A percentile compares a stretch with the other conserved stretches of the same genome.
Conservation (phyloP, 768 basidiomycete genomes). For the Leucosporidium yakuticum region DNA sequence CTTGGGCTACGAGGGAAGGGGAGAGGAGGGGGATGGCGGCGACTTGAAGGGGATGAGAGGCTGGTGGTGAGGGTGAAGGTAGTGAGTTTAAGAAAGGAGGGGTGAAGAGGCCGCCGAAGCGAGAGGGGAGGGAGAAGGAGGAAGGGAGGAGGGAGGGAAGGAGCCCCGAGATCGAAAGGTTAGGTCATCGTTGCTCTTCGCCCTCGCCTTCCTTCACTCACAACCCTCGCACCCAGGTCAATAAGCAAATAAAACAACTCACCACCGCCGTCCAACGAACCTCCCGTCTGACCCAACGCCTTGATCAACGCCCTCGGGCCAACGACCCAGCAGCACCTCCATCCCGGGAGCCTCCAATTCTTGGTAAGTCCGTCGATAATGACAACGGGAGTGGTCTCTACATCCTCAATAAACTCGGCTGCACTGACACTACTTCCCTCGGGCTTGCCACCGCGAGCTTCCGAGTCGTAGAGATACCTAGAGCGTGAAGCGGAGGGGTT, state of each 20-base stretch:
- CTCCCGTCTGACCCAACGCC: conserved; percentile 87
- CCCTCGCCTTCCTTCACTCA: too few relatives aligned
- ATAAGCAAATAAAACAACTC: background rate
- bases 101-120: too few relatives aligned
- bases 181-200: too few relatives aligned
- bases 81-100: background rate
- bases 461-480: background rate
- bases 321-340: conserved; percentile 83
- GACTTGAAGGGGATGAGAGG: conserved; percentile 58
- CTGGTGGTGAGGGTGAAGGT: conserved; percentile 2
- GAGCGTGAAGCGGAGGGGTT: too few relatives aligned
- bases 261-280: conserved; percentile 86
- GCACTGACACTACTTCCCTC: conserved; percentile 54
- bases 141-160: too few relatives aligned
- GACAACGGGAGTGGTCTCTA: conserved; percentile 51
- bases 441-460: background rate
- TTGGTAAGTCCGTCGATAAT: conserved; percentile 92
- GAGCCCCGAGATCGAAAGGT: background rate
- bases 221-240: too few relatives aligned
- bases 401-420: conserved; percentile 77
- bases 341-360: conserved; percentile 85
- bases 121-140: background rate
- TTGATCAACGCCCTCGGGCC: conserved; percentile 83
- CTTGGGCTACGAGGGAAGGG: conserved; percentile 54
- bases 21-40: conserved; percentile 81